Evolutionary conservation across 257 asterid genomes (phyloP), one percentile per base, ranked within the genome.

Genomic region (Penstemon davidsonii): DNA sequence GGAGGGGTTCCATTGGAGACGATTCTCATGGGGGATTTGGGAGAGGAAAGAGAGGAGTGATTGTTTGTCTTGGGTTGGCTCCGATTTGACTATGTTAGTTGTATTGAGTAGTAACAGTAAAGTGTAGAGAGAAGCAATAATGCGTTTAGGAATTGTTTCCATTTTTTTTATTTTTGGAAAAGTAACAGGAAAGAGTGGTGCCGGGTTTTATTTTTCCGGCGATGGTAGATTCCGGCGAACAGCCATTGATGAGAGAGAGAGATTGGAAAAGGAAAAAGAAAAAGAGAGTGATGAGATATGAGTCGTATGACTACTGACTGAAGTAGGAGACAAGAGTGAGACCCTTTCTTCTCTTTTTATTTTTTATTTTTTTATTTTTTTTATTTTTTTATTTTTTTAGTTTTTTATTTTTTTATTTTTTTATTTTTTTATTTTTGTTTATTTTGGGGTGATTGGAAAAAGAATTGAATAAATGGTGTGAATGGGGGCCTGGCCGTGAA

Each of bases 31-130:
- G 19, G 83, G 92, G 50, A 87, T 74, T 8, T 67, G 75, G 4
- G 96, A 80, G 36, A 84, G 75, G 66, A 93, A 93, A 8, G 79
- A 80, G 9, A 93, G 90, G 25, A 93, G 88, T 4, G 91, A 90
- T 72, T 90, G 96, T 79, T 81, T 88, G 68, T 93, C 98, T 67
- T 75, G 78, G 38, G 86, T 82, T 8, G 92, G 96, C 70, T 93
- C 99, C 3, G 98, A 68, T 55, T 53, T 15, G 15, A 76, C 88
- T 44, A 60, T 60, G 46, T 52, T 67, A 74, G 69, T 2, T 75
- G 9, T 25, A 25, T 25, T 25, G 19, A 75, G 45, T 6, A 41
- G 6, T 7, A 71, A 5, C 12, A 64, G 4, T 6, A 8, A 55
- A 3, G 15, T 10, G 54, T 5, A 10, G 4, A 49, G 4, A 10